Evolutionary conservation across 2,329 filamentous ascomycete genomes (phyloP).

Genomic region (Nannizziopsis arthrosporioides): DNA sequence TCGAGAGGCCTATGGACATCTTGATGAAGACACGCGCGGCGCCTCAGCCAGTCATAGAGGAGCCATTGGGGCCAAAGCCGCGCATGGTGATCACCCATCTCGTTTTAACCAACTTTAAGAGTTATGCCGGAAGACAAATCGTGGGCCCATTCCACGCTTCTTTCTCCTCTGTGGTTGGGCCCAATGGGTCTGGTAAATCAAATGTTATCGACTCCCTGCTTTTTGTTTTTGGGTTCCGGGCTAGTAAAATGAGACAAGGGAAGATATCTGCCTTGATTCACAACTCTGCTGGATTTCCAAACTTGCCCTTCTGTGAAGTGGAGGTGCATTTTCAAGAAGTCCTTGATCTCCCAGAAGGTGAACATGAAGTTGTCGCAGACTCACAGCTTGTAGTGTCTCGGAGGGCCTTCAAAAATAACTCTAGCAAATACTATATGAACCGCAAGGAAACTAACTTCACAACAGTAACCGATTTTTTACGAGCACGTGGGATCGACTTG

Average conservation of each 20-base stretch:
- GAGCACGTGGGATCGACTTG: conserved; percentile 80
- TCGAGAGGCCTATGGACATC: conserved; percentile 90
- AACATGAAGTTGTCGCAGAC: conserved; percentile 64
- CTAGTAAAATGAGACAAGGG: conserved; percentile 98
- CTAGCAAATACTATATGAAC: conserved; percentile 97
- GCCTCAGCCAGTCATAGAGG: conserved; percentile 52
- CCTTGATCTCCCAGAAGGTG: conserved; percentile 69
- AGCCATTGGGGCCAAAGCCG: conserved; percentile 65
- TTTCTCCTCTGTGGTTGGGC: conserved; percentile 94
- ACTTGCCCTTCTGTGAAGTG: conserved; percentile 86
- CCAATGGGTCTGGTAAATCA: conserved; percentile 95
- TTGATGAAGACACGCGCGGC: conserved; percentile 72
- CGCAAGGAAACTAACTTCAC: conserved; percentile 83
- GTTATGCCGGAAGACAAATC: conserved; percentile 88
- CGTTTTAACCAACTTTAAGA: conserved; percentile 94
- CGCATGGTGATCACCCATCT: conserved; percentile 89
- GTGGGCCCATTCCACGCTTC: conserved; percentile 95
- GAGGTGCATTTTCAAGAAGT: conserved; percentile 95
- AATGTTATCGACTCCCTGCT: conserved; percentile 97
- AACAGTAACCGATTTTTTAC: conserved; percentile 72
- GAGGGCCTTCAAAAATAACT: conserved; percentile 93
- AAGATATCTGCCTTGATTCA: conserved; percentile 97
- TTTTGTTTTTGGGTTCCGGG: conserved; percentile 98
- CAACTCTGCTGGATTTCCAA: conserved; percentile 77
- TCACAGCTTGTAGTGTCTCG: conserved; percentile 81